Base-by-base conservation (phyloP, 2,329 filamentous ascomycete genomes). In the Claviceps fusiformis region DNA sequence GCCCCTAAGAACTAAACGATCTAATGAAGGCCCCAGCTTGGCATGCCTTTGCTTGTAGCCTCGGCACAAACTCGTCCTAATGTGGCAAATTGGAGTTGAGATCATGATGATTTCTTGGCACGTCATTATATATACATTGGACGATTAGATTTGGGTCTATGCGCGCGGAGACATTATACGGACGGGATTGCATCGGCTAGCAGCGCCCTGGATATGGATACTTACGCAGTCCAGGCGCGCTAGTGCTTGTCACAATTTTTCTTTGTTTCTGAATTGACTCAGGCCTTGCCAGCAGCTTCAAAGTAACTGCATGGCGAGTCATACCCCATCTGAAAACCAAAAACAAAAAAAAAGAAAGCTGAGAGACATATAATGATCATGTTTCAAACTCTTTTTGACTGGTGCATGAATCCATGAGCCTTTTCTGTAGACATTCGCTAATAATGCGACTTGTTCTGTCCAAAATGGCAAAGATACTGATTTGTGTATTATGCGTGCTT, bases 1-100 rank as follows among this genome's bases (percentile, higher is more conserved):
- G 89, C 88, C 73, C 84, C 87, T 73, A 64, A 64, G 58, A 55
- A 58, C 56, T 68, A 67, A 66, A 60, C 46, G 56, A 45, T 54
- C 39, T 29, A 31, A 52, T 57, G 54, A 56, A 46, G 37, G 43
- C 48, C 58, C 55, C 58, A 58, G 61, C 59, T 59, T 62, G 54
- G 56, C 59, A 58, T 60, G 56, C 51, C 54, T 58, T 57, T 64
- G 61, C 59, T 60, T 61, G 56, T 39, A 65, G 61, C 60, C 59
- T 60, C 63, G 59, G 54, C 51, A 58, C 41, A 59, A 60, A 56
- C 56, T 49, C 46, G 55, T 54, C 56, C 57, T 62, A 54, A 52
- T 58, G 50, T 55, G 61, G 63, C 62, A 62, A 63, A 56, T 55
- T 59, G 63, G 62, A 56, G 56, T 60, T 63, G 19, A 37, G 29